phyloP scores from a whole-genome alignment of 192 early-diverging fungal species.

The Podila epicladia region DNA sequence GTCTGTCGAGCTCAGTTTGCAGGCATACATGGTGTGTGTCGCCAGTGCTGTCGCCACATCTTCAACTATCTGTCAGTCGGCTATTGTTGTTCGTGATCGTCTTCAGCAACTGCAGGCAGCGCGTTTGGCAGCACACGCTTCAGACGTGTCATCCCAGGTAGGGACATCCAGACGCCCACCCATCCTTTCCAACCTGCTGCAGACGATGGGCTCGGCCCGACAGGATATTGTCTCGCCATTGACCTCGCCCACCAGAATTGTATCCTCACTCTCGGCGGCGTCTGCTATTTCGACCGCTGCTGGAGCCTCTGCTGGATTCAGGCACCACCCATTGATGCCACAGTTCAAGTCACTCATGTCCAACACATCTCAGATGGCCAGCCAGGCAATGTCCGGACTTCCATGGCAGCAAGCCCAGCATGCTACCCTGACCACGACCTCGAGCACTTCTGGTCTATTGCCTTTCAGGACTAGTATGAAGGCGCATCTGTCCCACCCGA shows the following conservation, averaged over 20 bases:
- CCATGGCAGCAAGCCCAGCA: slow-evolving; percentile 39
- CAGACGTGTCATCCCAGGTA: neutral
- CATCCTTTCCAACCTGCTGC: neutral
- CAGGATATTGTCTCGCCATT: neutral
- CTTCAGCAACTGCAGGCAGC: neutral
- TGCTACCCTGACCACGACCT: slow-evolving; percentile 23
- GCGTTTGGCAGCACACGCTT: neutral
- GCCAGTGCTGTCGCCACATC: slow-evolving; percentile 28
- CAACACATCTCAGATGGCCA: slow-evolving; percentile 6
- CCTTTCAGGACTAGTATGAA: slow-evolving; percentile 6
- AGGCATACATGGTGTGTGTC: slow-evolving; percentile 36
- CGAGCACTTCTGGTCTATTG: slow-evolving; percentile 9
- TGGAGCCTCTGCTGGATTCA: neutral
- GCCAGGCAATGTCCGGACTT: slow-evolving; percentile 6
- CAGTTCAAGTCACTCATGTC: slow-evolving; percentile 36
- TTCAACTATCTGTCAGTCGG: slow-evolving; percentile 26
- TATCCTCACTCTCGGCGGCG: neutral
- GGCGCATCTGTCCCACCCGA: slow-evolving; percentile 3
- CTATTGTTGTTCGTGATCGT: slow-evolving; percentile 1
- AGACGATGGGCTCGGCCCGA: neutral
- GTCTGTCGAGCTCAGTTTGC: slow-evolving; percentile 10
- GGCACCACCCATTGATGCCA: slow-evolving; percentile 7
- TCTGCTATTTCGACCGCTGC: neutral
- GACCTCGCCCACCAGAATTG: slow-evolving; percentile 8
- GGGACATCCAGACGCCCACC: neutral